Evolutionary conservation across 208 protist species (phyloP), one percentile per base, ranked within the genome.

Genomic region (Trypanosoma rangeli): DNA sequence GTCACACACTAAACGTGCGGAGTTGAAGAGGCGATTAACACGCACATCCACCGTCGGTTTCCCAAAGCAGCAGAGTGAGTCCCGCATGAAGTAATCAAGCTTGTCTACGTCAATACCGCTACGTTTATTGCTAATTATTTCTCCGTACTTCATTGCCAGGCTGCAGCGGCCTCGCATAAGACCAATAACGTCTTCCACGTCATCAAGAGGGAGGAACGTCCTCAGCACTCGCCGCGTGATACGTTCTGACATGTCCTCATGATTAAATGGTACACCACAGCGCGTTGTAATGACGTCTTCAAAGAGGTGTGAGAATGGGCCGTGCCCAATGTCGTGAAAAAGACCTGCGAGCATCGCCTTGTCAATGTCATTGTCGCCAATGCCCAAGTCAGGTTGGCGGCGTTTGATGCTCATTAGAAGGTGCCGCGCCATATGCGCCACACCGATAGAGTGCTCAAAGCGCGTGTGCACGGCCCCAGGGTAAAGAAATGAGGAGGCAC

Each of bases 71-170:
- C 89, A 94, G 57, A 96, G 79, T 10, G 88, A 93, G 72, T 99
- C 98, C 53, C 98, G 87, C 8, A 93, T 82, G 39, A 99, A 89
- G 74, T 99, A 99, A 77, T 99, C 98, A 15, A 98, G 87, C 52
- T 97, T 96, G 66, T 99, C 98, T 46, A 99, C 97, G 73, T 99
- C 98, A 48, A 99, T 86, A 44, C 90, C 93, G 70, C 96, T 98
- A 20, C 94, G 85, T 66, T 95, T 90, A 85, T 96, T 96, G 74
- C 80, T 89, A 68, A 96, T 81, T 59, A 96, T 85, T 49, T 94
- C 85, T 42, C 78, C 77, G 70, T 94, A 93, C 16, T 76, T 74
- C 46, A 88, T 70, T 10, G 70, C 50, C 15, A 68, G 56, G 49
- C n/a, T 60, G 61, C 74, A 44, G 39, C 42, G 57, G 37, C 90